Conservation (phyloP, 805 yeast species). For the Yarrowia sp. region DNA sequence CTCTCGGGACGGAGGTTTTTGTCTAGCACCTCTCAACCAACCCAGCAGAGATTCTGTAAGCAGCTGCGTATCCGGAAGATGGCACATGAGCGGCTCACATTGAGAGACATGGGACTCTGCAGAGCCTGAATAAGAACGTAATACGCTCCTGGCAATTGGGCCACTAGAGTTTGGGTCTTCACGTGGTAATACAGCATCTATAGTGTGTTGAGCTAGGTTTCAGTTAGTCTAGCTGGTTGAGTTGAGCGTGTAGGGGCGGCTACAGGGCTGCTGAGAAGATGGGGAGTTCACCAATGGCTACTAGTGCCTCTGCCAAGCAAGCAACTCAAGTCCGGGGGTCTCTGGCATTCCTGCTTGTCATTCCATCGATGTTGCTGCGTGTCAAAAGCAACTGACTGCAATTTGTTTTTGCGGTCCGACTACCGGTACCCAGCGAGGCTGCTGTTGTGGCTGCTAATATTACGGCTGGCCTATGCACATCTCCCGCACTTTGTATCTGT, state of each 20-base stretch:
- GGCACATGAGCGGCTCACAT: slow-evolving; percentile 1
- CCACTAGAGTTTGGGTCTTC: not conserved
- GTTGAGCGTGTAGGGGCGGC: not conserved
- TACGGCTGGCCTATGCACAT: not conserved
- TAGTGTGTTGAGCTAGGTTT: not conserved
- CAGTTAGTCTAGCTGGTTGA: not conserved
- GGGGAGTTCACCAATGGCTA: not conserved
- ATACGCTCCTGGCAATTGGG: not conserved
- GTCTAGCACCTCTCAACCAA: not conserved
- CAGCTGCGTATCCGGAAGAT: slow-evolving; percentile 12
- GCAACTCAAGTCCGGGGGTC: not conserved
- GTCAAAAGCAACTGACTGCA: not conserved
- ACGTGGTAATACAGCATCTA: not conserved
- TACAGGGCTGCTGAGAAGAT: not conserved
- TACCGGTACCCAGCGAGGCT: not conserved
- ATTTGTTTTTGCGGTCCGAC: slow-evolving; percentile 5
- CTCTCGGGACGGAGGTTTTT: not conserved
- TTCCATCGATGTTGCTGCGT: not conserved
- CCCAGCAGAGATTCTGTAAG: not conserved
- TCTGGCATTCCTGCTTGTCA: not conserved
- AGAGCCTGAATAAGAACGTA: not conserved
- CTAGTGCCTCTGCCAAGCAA: not conserved
- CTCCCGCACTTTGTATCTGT: not conserved
- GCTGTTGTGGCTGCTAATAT: slow-evolving; percentile 1
- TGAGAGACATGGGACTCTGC: not conserved